These are phyloP conservation scores for Fusarium oligoseptatum DNA, from an alignment of 2,329 filamentous ascomycete genomes.

Conservation along the genomic window DNA sequence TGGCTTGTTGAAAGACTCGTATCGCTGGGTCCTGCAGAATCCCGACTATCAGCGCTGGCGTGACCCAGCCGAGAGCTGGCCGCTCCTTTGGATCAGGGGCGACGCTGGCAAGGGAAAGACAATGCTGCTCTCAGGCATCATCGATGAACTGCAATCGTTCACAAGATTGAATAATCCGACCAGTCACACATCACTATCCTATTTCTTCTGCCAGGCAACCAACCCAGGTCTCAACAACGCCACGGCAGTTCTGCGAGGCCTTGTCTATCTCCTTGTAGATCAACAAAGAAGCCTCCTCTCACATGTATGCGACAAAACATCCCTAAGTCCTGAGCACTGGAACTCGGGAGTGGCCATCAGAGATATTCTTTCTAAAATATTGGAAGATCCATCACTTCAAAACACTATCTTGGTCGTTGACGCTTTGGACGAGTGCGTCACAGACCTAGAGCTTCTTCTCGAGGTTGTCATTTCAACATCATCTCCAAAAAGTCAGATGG, in stretches of 20 bases:
- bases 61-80: background rate
- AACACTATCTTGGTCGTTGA: conserved; percentile 58
- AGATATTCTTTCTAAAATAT: background rate
- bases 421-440: conserved; percentile 60
- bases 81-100: conserved; percentile 51
- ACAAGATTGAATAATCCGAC: no score
- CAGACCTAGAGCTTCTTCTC: conserved; percentile 49
- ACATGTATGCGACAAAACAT: conserved; percentile 46
- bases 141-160: conserved; percentile 44
- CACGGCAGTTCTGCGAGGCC: conserved; percentile 56
- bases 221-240: conserved; percentile 51
- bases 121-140: conserved; percentile 50
- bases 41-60: conserved; percentile 45
- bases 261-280: conserved; percentile 56
- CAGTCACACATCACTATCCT: background rate
- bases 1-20: conserved; percentile 36
- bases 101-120: conserved; percentile 55
- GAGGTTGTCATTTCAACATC: conserved; percentile 14
- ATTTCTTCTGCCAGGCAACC: conserved; percentile 59
- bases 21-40: conserved; percentile 50
- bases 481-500: conserved; percentile 53
- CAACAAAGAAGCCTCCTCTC: conserved; percentile 50
- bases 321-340: background rate
- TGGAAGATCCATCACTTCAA: background rate
- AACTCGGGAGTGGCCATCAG: background rate